Percentiles rank a stretch among this genome's conserved stretches.
Conservation (phyloP, 2,329 filamentous ascomycete species). For the Pseudofabraea citricarpa region DNA sequence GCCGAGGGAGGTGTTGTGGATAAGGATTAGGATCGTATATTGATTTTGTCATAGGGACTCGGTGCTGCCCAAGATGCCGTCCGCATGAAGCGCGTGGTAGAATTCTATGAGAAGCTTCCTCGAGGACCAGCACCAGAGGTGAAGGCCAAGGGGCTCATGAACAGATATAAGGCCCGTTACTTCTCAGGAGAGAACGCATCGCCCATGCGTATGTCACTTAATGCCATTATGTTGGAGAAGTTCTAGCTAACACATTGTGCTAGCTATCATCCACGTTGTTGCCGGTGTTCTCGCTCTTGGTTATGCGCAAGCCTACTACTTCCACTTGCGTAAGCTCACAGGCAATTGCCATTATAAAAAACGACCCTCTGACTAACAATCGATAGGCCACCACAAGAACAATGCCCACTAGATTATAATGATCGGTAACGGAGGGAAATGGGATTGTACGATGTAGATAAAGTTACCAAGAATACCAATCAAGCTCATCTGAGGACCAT, state of each 20-base stretch:
- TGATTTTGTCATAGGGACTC: constrained; percentile 63
- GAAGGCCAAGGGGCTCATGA: constrained; percentile 77
- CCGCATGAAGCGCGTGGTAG: constrained; percentile 96
- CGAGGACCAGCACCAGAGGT: constrained; percentile 82
- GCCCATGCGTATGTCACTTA: constrained; percentile 66
- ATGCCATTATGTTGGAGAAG: constrained; percentile 5
- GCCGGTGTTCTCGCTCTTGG: constrained; percentile 73
- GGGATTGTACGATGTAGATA: constrained; percentile 26
- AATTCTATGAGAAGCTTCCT: constrained; percentile 98
- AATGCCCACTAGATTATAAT: constrained; percentile 78
- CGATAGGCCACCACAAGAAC: constrained; percentile 98
- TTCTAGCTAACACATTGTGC: constrained; percentile 18
- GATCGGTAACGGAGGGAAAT: neutral
- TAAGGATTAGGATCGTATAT: no score
- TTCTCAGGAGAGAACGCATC: constrained; percentile 86
- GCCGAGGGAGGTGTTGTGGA: neutral
- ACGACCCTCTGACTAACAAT: no score
- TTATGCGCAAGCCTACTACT: constrained; percentile 99
- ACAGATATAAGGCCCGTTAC: constrained; percentile 85
- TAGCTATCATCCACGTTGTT: constrained; percentile 86
- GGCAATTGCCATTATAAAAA: neutral
- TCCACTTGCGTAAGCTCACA: constrained; percentile 84
- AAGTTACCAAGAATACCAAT: constrained; percentile 17
- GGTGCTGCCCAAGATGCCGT: constrained; percentile 92
- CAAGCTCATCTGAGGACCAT: constrained; percentile 1